These are phyloP conservation scores for Apiotrichum gracile DNA, from an alignment of 1,284 basidiomycete genomes.

Conservation along the genomic window DNA sequence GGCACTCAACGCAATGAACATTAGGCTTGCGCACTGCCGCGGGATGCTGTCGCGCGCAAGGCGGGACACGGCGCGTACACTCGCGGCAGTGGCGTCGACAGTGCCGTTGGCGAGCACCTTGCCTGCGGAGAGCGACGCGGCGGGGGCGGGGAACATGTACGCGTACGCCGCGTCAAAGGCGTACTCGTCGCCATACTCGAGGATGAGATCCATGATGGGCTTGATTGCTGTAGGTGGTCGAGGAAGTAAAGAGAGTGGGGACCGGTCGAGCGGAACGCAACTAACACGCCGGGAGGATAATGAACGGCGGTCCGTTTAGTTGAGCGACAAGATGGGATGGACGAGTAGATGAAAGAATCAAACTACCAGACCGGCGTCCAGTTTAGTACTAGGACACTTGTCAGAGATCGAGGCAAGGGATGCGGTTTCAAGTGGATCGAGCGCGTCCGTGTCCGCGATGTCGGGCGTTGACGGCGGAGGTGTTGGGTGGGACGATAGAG, in stretches of 20 bases:
- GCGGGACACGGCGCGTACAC: conserved; percentile 12
- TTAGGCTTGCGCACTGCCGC: conserved; percentile 73
- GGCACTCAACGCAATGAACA: conserved; percentile 68
- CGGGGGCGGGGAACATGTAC: conserved; percentile 60
- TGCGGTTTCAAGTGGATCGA: no score
- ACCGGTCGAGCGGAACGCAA: background rate
- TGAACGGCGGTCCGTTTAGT: no score
- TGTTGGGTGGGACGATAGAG: conserved; percentile 3
- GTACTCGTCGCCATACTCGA: conserved; percentile 65
- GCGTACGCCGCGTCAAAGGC: conserved; percentile 75
- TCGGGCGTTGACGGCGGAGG: background rate
- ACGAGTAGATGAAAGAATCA: no score
- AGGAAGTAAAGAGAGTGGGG: background rate
- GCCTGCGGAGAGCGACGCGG: conserved; percentile 33
- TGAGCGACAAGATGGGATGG: no score
- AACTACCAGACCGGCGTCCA: no score
- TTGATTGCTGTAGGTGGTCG: background rate
- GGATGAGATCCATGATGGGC: conserved; percentile 72
- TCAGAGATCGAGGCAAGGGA: no score
- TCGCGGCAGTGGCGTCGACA: background rate
- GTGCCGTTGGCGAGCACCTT: conserved; percentile 4
- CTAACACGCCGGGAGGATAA: no score
- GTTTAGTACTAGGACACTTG: no score
- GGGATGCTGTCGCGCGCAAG: conserved; percentile 64
- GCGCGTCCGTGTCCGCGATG: background rate